These are phyloP conservation scores for Kodamaea neixiangensis DNA, from an alignment of 805 yeast genomes.

Conservation along the genomic window DNA sequence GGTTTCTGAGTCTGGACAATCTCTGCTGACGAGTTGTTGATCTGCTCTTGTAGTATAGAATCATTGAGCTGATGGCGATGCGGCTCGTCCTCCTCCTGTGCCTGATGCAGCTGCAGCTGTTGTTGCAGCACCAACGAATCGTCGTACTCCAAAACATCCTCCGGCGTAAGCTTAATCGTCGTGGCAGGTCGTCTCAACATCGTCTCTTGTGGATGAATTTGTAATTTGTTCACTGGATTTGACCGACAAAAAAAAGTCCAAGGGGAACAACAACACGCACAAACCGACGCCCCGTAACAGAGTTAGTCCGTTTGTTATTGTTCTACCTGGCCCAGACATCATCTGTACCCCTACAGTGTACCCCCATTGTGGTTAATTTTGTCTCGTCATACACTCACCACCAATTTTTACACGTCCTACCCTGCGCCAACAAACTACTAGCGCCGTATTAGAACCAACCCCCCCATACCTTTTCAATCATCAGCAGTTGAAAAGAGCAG, in stretches of 20 bases:
- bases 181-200: slow-evolving; percentile 79
- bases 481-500: not conserved
- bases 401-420: not conserved
- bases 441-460: not conserved
- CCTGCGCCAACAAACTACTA: not conserved
- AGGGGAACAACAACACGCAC: slow-evolving; percentile 21
- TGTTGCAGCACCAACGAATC: slow-evolving; percentile 22
- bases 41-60: slow-evolving; percentile 7
- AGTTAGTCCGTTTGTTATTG: not conserved
- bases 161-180: slow-evolving; percentile 63
- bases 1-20: slow-evolving; percentile 1
- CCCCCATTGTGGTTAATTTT: not conserved
- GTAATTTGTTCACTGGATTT: not conserved
- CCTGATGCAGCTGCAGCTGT: slow-evolving; percentile 3
- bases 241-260: not conserved
- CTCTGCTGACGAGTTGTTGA: slow-evolving; percentile 6
- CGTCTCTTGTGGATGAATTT: not conserved
- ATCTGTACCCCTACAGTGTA: not conserved
- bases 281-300: not conserved
- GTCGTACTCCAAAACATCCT: slow-evolving; percentile 59
- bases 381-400: not conserved
- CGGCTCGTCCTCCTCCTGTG: not conserved
- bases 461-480: slow-evolving; percentile 1
- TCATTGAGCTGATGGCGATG: not conserved
- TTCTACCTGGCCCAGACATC: not conserved